Percentiles rank a stretch among this genome's conserved stretches.
Evolutionary conservation across 2,329 filamentous ascomycete species (phyloP).

Genomic region (Aspergillus caelatus): DNA sequence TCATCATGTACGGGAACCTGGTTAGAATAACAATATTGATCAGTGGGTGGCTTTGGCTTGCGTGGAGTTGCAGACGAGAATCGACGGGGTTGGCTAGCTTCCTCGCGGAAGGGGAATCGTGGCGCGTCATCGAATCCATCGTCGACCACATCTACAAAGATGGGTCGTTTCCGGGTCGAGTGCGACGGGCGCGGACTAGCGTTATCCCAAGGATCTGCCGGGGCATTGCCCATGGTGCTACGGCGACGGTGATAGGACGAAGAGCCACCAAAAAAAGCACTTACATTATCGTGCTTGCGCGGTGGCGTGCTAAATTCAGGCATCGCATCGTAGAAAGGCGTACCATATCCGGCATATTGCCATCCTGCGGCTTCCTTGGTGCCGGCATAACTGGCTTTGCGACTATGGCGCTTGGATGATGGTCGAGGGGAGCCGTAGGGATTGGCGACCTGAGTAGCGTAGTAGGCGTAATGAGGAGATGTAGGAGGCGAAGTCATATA

Average conservation of each 20-base stretch:
- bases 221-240: slow-evolving; percentile 50
- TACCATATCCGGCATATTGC: slow-evolving; percentile 48
- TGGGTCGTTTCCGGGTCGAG: slow-evolving; percentile 53
- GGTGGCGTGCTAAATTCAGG: slow-evolving; percentile 56
- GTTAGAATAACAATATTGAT: slow-evolving; percentile 55
- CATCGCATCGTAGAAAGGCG: slow-evolving; percentile 50
- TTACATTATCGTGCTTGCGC: slow-evolving; percentile 66
- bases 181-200: slow-evolving; percentile 28
- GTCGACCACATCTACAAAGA: slow-evolving; percentile 60
- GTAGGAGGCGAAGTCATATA: slow-evolving; percentile 53
- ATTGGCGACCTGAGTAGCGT: slow-evolving; percentile 58
- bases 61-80: slow-evolving; percentile 40
- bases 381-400: slow-evolving; percentile 60
- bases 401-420: slow-evolving; percentile 54
- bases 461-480: slow-evolving; percentile 55
- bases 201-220: slow-evolving; percentile 24
- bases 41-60: slow-evolving; percentile 49
- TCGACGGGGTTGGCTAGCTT: slow-evolving; percentile 36
- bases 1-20: slow-evolving; percentile 62
- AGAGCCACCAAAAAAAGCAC: slow-evolving; percentile 56
- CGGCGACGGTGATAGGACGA: slow-evolving; percentile 43
- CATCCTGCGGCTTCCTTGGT: slow-evolving; percentile 44
- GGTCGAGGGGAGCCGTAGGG: slow-evolving; percentile 50
- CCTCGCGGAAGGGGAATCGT: slow-evolving; percentile 49
- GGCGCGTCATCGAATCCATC: slow-evolving; percentile 56